A percentile compares a stretch with the other conserved stretches of the same genome.
These are phyloP conservation scores for Barnettozyma siamensis DNA, from an alignment of 805 yeast species.

Conservation along the genomic window DNA sequence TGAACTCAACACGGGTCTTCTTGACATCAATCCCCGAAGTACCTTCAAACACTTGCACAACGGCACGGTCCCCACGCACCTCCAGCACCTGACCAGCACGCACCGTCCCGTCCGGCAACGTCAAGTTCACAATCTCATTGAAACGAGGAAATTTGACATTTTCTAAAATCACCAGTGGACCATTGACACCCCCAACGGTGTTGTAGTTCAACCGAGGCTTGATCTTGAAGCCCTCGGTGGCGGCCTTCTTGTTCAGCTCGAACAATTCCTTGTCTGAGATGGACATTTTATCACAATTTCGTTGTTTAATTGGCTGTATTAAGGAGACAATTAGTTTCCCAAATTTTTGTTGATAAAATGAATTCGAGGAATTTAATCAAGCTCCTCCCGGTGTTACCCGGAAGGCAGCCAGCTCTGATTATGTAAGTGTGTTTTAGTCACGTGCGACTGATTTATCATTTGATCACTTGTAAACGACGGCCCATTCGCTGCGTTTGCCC, in stretches of 20 bases:
- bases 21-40: slow-evolving; percentile 98
- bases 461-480: slow-evolving; percentile 13
- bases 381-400: too few relatives aligned
- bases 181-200: slow-evolving; percentile 97
- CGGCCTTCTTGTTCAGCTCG: slow-evolving; percentile 88
- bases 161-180: slow-evolving; percentile 90
- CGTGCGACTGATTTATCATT: too few relatives aligned
- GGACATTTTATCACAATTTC: slow-evolving; percentile 9
- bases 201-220: slow-evolving; percentile 90
- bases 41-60: slow-evolving; percentile 99
- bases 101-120: slow-evolving; percentile 89
- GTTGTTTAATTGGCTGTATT: neutral
- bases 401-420: too few relatives aligned
- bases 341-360: slow-evolving; percentile 7
- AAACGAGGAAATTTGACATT: slow-evolving; percentile 84
- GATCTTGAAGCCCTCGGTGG: slow-evolving; percentile 82
- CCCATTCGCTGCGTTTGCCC: slow-evolving; percentile 23
- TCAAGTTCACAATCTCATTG: slow-evolving; percentile 94
- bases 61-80: slow-evolving; percentile 94
- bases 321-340: slow-evolving; percentile 3
- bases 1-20: slow-evolving; percentile 94
- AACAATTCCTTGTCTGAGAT: slow-evolving; percentile 36
- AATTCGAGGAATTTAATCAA: too few relatives aligned
- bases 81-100: slow-evolving; percentile 99
- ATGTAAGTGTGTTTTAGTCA: too few relatives aligned